Conservation (phyloP, 1,284 basidiomycete genomes). For the Cryptococcus hybrid region DNA sequence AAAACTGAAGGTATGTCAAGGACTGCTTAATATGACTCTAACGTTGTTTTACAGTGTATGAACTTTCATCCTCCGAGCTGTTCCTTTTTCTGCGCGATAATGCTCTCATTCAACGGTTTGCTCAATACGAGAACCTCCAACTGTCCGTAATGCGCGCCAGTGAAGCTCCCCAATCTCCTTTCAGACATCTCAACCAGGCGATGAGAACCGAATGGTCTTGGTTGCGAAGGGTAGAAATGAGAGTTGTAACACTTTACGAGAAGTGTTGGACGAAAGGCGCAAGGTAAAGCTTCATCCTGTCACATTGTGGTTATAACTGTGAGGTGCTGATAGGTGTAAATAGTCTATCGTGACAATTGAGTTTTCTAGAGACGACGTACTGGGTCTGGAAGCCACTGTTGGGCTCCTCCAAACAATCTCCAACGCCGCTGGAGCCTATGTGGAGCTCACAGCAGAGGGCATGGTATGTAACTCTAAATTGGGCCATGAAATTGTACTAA, state of each 20-base stretch:
- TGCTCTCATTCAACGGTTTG: slow-evolving; percentile 7
- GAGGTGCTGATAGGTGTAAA: neutral
- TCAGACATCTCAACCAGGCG: neutral
- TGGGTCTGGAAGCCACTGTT: slow-evolving; percentile 4
- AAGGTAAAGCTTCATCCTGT: slow-evolving; percentile 2
- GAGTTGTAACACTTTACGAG: neutral
- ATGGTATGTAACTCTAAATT: slow-evolving; percentile 1
- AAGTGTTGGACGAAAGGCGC: slow-evolving; percentile 3
- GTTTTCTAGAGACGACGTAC: neutral
- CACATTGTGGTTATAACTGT: neutral
- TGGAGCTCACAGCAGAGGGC: slow-evolving; percentile 10
- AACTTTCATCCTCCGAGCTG: slow-evolving; percentile 17
- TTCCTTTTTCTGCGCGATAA: slow-evolving; percentile 20
- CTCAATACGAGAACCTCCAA: slow-evolving; percentile 4
- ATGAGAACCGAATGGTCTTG: slow-evolving; percentile 9
- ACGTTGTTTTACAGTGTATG: slow-evolving; percentile 7
- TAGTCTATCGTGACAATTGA: neutral
- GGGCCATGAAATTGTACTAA: neutral
- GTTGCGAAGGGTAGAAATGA: slow-evolving; percentile 7
- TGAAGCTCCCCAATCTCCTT: slow-evolving; percentile 1
- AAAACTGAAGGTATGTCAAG: neutral
- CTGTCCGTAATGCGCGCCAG: slow-evolving; percentile 11
- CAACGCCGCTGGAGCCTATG: slow-evolving; percentile 16
- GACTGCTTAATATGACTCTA: neutral
- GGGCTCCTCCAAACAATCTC: slow-evolving; percentile 15